A percentile compares a stretch with the other conserved stretches of the same genome.
Evolutionary conservation across 1,139 yeast species (phyloP).

Genomic region (Geotrichum australiense): DNA sequence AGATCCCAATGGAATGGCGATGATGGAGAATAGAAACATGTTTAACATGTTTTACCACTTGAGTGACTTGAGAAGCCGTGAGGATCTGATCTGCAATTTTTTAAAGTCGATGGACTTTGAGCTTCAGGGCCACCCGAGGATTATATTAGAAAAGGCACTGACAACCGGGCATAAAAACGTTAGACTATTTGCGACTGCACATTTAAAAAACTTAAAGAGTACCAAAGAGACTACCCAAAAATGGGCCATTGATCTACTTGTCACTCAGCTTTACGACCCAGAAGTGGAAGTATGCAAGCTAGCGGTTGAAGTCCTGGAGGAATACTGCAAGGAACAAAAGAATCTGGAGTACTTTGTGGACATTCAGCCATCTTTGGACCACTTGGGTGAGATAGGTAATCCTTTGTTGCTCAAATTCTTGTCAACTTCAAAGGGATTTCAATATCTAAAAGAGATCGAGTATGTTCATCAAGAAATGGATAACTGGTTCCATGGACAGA

Average conservation of each 20-base stretch:
- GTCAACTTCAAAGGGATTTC: conserved; percentile 51
- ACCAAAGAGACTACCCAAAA: conserved; percentile 27
- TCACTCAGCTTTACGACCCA: conserved; percentile 65
- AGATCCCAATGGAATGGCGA: conserved; percentile 52
- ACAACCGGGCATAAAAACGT: conserved; percentile 49
- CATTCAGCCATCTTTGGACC: conserved; percentile 42
- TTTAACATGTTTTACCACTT: conserved; percentile 75
- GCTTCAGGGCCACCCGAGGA: conserved; percentile 60
- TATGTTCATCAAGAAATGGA: conserved; percentile 53
- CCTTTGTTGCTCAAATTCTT: conserved; percentile 47
- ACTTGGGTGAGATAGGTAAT: conserved; percentile 41
- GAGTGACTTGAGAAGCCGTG: conserved; percentile 49
- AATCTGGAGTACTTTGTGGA: conserved; percentile 41
- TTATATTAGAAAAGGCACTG: conserved; percentile 58
- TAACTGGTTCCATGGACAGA: conserved; percentile 52
- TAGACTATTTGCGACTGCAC: conserved; percentile 50
- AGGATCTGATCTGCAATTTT: conserved; percentile 51
- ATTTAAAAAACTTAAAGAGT: conserved; percentile 41
- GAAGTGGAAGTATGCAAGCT: conserved; percentile 49
- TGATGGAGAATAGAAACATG: conserved; percentile 76
- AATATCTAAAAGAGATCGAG: conserved; percentile 44
- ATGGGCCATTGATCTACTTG: conserved; percentile 47
- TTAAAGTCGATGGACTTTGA: conserved; percentile 57
- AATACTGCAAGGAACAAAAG: conserved; percentile 39
- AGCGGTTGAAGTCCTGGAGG: conserved; percentile 50